phyloP scores from a whole-genome alignment of 2,329 filamentous ascomycete species.

The Ascosphaera acerosa region DNA sequence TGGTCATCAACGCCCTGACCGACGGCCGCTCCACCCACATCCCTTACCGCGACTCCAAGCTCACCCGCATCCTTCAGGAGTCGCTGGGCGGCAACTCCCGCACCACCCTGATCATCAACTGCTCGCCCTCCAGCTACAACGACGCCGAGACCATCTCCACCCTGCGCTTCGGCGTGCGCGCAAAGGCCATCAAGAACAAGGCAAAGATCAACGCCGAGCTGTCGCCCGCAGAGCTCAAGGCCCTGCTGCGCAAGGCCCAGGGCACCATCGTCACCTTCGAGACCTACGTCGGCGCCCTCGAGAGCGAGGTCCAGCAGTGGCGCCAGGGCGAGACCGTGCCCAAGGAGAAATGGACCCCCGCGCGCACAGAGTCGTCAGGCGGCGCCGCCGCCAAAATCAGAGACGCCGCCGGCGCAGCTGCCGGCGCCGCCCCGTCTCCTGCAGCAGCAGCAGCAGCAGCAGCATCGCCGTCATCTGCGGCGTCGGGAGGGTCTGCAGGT shows the following conservation, averaged over 20 bases:
- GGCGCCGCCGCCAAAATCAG: slow-evolving; percentile 26
- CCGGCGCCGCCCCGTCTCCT: slow-evolving; percentile 19
- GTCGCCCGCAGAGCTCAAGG: slow-evolving; percentile 84
- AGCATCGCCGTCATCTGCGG: too few relatives aligned
- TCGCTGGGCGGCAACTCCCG: slow-evolving; percentile 91
- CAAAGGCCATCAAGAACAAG: slow-evolving; percentile 99
- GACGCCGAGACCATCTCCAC: slow-evolving; percentile 85
- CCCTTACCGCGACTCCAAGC: slow-evolving; percentile 91
- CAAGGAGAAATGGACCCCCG: slow-evolving; percentile 62
- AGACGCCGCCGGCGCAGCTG: slow-evolving; percentile 9
- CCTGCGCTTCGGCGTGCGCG: slow-evolving; percentile 77
- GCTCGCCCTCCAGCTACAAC: slow-evolving; percentile 96
- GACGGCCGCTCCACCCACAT: slow-evolving; percentile 93
- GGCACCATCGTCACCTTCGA: slow-evolving; percentile 73
- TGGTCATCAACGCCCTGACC: slow-evolving; percentile 95
- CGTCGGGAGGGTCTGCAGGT: too few relatives aligned
- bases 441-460: too few relatives aligned
- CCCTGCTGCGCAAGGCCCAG: slow-evolving; percentile 76
- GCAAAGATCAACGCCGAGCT: slow-evolving; percentile 98
- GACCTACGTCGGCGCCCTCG: slow-evolving; percentile 56
- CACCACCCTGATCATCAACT: slow-evolving; percentile 97
- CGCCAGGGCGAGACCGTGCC: slow-evolving; percentile 69
- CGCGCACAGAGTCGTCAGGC: slow-evolving; percentile 27
- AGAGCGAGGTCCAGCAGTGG: slow-evolving; percentile 70
- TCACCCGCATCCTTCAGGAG: slow-evolving; percentile 92